Percentiles rank a stretch among this genome's conserved stretches.
These are phyloP conservation scores for Cladorrhinum sp. DNA, from an alignment of 2,329 filamentous ascomycete genomes.

Conservation along the genomic window DNA sequence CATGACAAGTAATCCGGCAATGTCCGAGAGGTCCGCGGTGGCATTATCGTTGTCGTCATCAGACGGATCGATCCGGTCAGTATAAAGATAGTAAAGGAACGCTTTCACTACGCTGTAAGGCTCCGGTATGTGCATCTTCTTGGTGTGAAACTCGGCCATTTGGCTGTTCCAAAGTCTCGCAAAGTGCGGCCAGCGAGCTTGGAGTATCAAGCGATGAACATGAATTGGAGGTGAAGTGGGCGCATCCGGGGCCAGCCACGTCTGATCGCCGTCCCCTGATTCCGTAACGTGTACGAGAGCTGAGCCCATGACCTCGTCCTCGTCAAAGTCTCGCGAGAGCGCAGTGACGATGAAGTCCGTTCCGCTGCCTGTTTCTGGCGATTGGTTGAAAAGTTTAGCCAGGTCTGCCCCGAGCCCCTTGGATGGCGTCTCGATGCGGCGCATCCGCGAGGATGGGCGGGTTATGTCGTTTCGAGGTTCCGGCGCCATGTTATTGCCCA, in stretches of 20 bases:
- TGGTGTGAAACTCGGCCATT: slow-evolving; percentile 96
- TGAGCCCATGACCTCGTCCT: slow-evolving; percentile 59
- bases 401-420: slow-evolving; percentile 80
- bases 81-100: slow-evolving; percentile 95
- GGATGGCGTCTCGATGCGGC: slow-evolving; percentile 53
- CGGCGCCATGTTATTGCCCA: slow-evolving; percentile 70
- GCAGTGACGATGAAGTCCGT: slow-evolving; percentile 92
- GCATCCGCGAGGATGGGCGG: slow-evolving; percentile 46
- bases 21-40: slow-evolving; percentile 75
- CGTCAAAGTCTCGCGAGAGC: slow-evolving; percentile 71
- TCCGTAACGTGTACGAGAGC: slow-evolving; percentile 47
- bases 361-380: slow-evolving; percentile 79
- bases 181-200: slow-evolving; percentile 96
- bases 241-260: slow-evolving; percentile 59
- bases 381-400: slow-evolving; percentile 79
- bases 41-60: slow-evolving; percentile 52
- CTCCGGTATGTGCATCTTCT: slow-evolving; percentile 96
- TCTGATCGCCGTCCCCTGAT: slow-evolving; percentile 41
- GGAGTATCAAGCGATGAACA: slow-evolving; percentile 90
- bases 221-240: slow-evolving; percentile 81
- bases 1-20: slow-evolving; percentile 94
- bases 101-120: slow-evolving; percentile 91
- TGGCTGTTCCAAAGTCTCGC: slow-evolving; percentile 85
- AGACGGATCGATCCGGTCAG: slow-evolving; percentile 72
- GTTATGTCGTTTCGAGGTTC: slow-evolving; percentile 49